Evolutionary conservation across 306 rosid genomes (phyloP), one percentile per base, ranked within the genome.

Genomic region (Vigna nakashimae): DNA sequence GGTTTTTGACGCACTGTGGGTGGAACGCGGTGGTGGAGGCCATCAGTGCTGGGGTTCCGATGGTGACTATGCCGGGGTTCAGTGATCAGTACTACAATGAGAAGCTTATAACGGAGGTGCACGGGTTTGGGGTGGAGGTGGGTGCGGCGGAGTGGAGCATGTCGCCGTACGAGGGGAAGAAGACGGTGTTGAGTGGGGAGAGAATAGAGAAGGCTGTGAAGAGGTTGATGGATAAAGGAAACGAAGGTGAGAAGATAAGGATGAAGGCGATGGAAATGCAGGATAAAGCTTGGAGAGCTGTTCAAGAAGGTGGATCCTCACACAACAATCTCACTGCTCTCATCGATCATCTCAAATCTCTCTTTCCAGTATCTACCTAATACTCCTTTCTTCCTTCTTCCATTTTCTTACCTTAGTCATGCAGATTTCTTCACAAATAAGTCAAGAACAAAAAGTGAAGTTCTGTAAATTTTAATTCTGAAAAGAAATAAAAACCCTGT

Each of bases 71-170:
- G 81, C 81, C 84, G 1, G 77, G 76, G 0, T 69, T 69, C 4
- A 34, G 70, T 0, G 86, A 83, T 32, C 83, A 83, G 8, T 78
- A 73, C 11, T 83, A 50, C 36, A 78, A 58, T 1, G 86, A 83
- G 51, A 83, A 69, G 65, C 40, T 81, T 38, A 59, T 81, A 49
- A 75, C 81, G 0, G 81, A 81, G 69, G 85, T 82, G 20, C 86
- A 74, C 0, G 38, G 80, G 12, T 38, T 83, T 45, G 83, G 86
- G 46, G 77, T 83, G 69, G 86, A 83, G 69, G 82, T 79, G 6
- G 88, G 90, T 0, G 83, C 80, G 1, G 65, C 78, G 40, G 76
- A 79, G 40, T 84, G 90, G 88, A 36, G 67, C 18, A 2, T 59
- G 1, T 58, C 69, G 3, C 72, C 71, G 1, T 63, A 69, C 17